A percentile compares a stretch with the other conserved stretches of the same genome.
Evolutionary conservation across 371 early-diverging fungal genomes (phyloP).

Genomic region (Rhizopus arrhizus): DNA sequence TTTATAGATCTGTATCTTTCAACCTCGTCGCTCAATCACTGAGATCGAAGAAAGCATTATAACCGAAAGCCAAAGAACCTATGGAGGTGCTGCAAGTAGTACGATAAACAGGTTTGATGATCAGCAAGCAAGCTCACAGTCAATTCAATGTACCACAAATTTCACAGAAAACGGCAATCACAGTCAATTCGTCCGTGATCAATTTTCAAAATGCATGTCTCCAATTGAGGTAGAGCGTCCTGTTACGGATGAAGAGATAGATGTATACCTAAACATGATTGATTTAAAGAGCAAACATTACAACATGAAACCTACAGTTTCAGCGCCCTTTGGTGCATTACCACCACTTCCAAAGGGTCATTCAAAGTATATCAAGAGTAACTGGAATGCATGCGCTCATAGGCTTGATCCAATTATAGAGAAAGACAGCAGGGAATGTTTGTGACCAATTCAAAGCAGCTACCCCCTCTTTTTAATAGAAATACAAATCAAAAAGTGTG

Average conservation of each 20-base stretch:
- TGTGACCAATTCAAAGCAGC: too few species aligned
- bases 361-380: constrained; percentile 20
- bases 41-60: constrained; percentile 1
- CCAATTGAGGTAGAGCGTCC: constrained; percentile 38
- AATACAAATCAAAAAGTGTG: not conserved
- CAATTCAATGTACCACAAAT: constrained; percentile 29
- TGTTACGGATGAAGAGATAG: not conserved
- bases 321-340: too few species aligned
- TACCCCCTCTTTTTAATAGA: not conserved
- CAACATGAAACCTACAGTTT: not conserved
- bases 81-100: constrained; percentile 9
- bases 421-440: not conserved
- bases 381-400: not conserved
- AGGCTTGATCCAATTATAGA: constrained; percentile 5
- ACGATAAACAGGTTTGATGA: constrained; percentile 5
- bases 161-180: constrained; percentile 18
- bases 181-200: constrained; percentile 7
- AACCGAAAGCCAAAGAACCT: constrained; percentile 1
- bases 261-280: not conserved
- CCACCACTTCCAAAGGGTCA: constrained; percentile 1
- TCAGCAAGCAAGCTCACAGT: constrained; percentile 15
- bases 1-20: constrained; percentile 47
- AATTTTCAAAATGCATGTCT: constrained; percentile 42
- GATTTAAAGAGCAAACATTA: constrained; percentile 14
- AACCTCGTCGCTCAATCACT: constrained; percentile 30